Evolutionary conservation across 2,329 filamentous ascomycete species (phyloP), one percentile per base, ranked within the genome.

Genomic region (Chalaropsis thielavioides): DNA sequence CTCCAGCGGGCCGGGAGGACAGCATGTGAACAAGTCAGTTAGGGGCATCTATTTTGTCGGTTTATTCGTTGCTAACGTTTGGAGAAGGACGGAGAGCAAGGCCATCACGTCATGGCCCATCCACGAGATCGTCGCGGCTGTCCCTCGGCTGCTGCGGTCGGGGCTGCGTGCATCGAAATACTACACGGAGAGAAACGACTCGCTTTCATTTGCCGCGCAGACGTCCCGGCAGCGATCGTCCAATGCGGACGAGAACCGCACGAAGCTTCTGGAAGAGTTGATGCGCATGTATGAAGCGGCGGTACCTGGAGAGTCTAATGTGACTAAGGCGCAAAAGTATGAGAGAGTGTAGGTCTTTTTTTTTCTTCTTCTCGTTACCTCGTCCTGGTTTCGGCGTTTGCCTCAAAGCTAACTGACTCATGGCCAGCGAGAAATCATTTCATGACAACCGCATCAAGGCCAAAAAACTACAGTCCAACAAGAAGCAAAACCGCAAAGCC

Each of bases 21-120:
- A 85, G 69, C 81, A 85, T 70, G 82, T 84, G 40, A 85, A 85
- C 70, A 85, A 84, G 82, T 84, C 70, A 63, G 78, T 1, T 1
- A 24, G 11, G 13, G 1, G 15, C 19, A 43, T 41, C n/a, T 4
- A 44, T 13, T n/a, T 11, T 17, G 35, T 11, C 11, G 40, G 35
- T 1, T 4, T 27, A 24, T 24, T 10, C 22, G 17, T 15, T n/a
- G 19, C 40, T n/a, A 56, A 41, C 31, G 44, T 41, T 19, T 54
- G 1, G 10, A 19, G n/a, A 69, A 84, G 82, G 67, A 85, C 82
- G 0, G 82, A 85, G 72, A 80, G 77, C 62, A 85, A 84, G 69
- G 82, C 82, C 24, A 80, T 78, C 58, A 83, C 82, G 0, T 74
- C 73, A 13, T 84, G 81, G 76, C 68, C 77, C 0, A 70, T 83